Evolutionary conservation across 805 yeast genomes (phyloP).

Genomic region (Nakazawaea molendinolei): DNA sequence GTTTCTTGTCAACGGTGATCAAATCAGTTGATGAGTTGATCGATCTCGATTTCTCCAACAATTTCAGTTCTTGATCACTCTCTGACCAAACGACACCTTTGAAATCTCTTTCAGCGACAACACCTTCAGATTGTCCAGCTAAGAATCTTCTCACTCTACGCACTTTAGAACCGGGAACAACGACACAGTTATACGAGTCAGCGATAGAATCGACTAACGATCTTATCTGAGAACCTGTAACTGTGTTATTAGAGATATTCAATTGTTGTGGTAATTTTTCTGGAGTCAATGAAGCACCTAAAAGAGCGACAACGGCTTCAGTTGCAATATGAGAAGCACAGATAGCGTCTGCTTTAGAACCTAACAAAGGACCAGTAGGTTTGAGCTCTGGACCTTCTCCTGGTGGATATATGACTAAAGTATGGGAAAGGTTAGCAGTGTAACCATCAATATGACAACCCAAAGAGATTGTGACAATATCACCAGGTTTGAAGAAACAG

Average conservation of each 20-base stretch:
- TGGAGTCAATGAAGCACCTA: conserved; percentile 69
- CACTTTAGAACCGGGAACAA: conserved; percentile 89
- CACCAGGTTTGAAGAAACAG: conserved; percentile 60
- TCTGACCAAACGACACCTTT: conserved; percentile 91
- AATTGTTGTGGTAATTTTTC: conserved; percentile 62
- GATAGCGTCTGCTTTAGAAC: conserved; percentile 81
- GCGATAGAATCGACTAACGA: conserved; percentile 81
- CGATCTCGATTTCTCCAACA: conserved; percentile 36
- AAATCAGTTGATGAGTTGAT: conserved; percentile 28
- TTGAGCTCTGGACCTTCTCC: conserved; percentile 35
- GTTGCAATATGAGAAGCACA: conserved; percentile 87
- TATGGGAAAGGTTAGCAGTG: conserved; percentile 81
- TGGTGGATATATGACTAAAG: conserved; percentile 75
- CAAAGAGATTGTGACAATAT: conserved; percentile 73
- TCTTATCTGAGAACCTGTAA: conserved; percentile 70
- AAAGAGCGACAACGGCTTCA: conserved; percentile 73
- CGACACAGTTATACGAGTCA: conserved; percentile 70
- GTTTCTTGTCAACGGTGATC: conserved; percentile 30
- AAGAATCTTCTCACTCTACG: conserved; percentile 89
- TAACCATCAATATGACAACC: conserved; percentile 97
- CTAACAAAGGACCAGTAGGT: conserved; percentile 77
- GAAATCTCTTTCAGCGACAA: conserved; percentile 86
- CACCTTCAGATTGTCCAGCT: conserved; percentile 92
- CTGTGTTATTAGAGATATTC: conserved; percentile 28
- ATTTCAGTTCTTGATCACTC: conserved; percentile 62